Base-by-base conservation (phyloP, 305 asterid species). In the Coffea humblotiana region DNA sequence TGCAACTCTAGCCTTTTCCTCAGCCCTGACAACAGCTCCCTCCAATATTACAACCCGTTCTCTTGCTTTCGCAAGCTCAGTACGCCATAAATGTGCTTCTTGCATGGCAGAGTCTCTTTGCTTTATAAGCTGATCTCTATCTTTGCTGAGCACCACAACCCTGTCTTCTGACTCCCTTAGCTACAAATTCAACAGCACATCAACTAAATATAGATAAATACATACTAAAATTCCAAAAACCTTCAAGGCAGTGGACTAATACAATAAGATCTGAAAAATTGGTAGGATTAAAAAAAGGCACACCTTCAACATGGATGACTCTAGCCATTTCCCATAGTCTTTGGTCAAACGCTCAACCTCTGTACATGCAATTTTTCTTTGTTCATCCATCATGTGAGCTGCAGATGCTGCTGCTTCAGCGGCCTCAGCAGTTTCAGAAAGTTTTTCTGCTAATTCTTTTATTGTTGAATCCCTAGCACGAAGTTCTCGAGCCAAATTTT, bases 361-460 rank as follows among this genome's bases (percentile, higher is more conserved):
- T 27, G 91, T 86, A 86, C 90, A 90, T 68, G 96, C 97, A 79
- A 94, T 96, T 93, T 90, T 90, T 89, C 98, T 85, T 83, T 96
- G 99, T 82, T 93, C 94, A 83, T 96, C 92, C 97, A 94, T 91
- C 74, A 91, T 93, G 85, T 88, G 92, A 78, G 98, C 99, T 77
- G 99, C 99, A 87, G 96, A 90, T 75, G 99, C 99, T 43, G 98
- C 99, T 82, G 94, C 97, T 83, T 88, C 97, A 79, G 98, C 98
- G 32, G 99, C 98, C 85, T 89, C 99, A 61, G 98, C 99, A 29
- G 98, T 94, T 89, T 93, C 98, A 68, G 97, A 85, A 65, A 96
- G 91, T 79, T 94, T 94, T 71, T 92, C 97, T 21, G 97, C 97
- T 81, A 96, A 76, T 85, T 94, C 98, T 86, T 87, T 94, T 85